A percentile compares a stretch with the other conserved stretches of the same genome.
Evolutionary conservation across 1,139 yeast species (phyloP).

Genomic region (Pichia sp.): DNA sequence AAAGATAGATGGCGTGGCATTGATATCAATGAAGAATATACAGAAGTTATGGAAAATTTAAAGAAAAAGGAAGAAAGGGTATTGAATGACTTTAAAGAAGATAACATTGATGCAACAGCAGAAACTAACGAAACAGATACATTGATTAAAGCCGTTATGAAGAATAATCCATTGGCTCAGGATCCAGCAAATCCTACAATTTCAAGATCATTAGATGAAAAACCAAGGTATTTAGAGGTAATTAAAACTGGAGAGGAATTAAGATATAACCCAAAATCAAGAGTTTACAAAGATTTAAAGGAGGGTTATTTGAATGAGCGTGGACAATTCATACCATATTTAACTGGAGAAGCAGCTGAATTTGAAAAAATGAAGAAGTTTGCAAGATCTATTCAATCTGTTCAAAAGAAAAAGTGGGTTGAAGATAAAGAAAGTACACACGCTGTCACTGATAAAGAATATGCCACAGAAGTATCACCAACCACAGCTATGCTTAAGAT

Average conservation of each 20-base stretch:
- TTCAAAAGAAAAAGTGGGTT: slow-evolving; percentile 23
- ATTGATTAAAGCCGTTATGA: slow-evolving; percentile 13
- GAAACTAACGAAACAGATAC: slow-evolving; percentile 2
- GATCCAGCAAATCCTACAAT: slow-evolving; percentile 24
- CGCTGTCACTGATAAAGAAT: slow-evolving; percentile 40
- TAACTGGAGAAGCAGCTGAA: slow-evolving; percentile 51
- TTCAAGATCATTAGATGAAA: slow-evolving; percentile 39
- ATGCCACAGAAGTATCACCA: slow-evolving; percentile 57
- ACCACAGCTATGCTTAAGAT: slow-evolving; percentile 51
- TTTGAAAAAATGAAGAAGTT: slow-evolving; percentile 48
- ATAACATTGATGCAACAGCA: slow-evolving; percentile 15
- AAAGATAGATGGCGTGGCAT: slow-evolving; percentile 82
- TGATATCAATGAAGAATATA: slow-evolving; percentile 55
- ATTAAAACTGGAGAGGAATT: slow-evolving; percentile 34
- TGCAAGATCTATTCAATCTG: slow-evolving; percentile 36
- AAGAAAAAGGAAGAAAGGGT: slow-evolving; percentile 32
- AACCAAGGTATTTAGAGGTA: slow-evolving; percentile 39
- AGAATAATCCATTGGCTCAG: slow-evolving; percentile 19
- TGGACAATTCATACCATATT: slow-evolving; percentile 52
- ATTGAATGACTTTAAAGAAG: slow-evolving; percentile 31
- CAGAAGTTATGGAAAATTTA: slow-evolving; percentile 46
- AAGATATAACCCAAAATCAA: slow-evolving; percentile 56
- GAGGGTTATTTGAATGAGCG: slow-evolving; percentile 50
- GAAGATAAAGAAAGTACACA: slow-evolving; percentile 26
- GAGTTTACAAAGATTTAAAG: slow-evolving; percentile 45